Conservation (phyloP, 1,139 yeast genomes). For the Protomyces arabidopsidicola region DNA sequence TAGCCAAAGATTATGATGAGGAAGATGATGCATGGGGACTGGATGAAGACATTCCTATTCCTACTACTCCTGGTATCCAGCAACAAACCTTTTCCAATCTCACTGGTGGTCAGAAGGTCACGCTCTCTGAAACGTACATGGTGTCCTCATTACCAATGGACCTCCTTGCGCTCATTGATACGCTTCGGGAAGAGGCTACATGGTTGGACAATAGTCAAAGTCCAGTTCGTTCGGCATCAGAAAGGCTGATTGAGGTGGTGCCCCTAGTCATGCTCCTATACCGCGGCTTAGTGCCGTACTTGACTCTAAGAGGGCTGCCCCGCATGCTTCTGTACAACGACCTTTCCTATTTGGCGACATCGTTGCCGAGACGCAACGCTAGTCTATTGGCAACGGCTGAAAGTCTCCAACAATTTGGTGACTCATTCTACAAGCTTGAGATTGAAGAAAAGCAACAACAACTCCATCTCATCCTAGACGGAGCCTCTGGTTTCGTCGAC, state of each 20-base stretch:
- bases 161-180: constrained; percentile 1
- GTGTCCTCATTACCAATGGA: constrained; percentile 7
- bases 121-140: constrained; percentile 1
- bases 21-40: neutral
- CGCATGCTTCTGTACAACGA: constrained; percentile 23
- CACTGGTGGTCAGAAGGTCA: neutral
- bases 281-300: constrained; percentile 1
- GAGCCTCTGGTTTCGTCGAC: constrained; percentile 1
- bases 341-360: constrained; percentile 8
- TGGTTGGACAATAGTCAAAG: neutral
- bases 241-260: neutral
- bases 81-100: neutral
- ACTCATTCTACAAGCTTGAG: constrained; percentile 10
- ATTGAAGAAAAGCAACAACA: constrained; percentile 8
- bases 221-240: neutral
- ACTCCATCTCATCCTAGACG: constrained; percentile 1
- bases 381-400: neutral
- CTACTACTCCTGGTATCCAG: neutral
- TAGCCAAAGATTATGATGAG: neutral
- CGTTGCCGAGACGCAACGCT: neutral
- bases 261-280: constrained; percentile 3
- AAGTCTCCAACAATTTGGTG: neutral
- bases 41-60: neutral
- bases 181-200: constrained; percentile 1
- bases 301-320: constrained; percentile 5